Evolutionary conservation across 352 stramenopile genomes (phyloP), one percentile per base, ranked within the genome.

Genomic region (Phytopythium aichiense): DNA sequence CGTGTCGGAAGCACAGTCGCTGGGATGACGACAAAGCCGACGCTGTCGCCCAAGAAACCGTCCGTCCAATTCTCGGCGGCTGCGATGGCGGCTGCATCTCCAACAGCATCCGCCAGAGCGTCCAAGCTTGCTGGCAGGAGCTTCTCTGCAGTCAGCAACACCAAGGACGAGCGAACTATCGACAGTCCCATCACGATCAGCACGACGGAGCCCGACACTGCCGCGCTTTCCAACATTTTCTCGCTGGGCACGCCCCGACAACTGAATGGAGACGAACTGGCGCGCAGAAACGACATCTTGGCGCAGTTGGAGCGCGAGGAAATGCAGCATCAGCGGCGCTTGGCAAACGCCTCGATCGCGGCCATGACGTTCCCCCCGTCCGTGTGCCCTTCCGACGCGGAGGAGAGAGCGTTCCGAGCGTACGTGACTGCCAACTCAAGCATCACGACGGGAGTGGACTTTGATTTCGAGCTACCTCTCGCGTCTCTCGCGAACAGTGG

Each of bases 221-320:
- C 75, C 0, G 53, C 75, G 28, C 61, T 88, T 7, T 70, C 74
- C 13, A 85, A 88, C 51, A 87, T 88, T 20, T 88, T 90, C 51
- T 71, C 72, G 3, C 73, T 88, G 11, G 76, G 78, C 1, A 90
- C 78, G 13, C 81, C 81, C 12, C 73, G 78, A 7, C 78, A 87
- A 40, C 61, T 90, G 43, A 74, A 64, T 28, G 56, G 52, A 2
- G 63, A 77, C 0, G 81, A 90, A 42, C 58, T 86, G 23, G 71
- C 78, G 20, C 53, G 78, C 30, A 64, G 81, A 18, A 81, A 77
- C 23, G 81, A 90, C 43, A 65, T 90, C 35, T 31, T 88, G 22
- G 61, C 74, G 7, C 63, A 84, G 11, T 49, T 88, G 25, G 76
- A 84, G 42, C 68, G 72, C 4, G 68, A 84, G 30, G 64, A 73